These are phyloP conservation scores for Meripilus lineatus DNA, from an alignment of 1,284 basidiomycete genomes.

Conservation along the genomic window DNA sequence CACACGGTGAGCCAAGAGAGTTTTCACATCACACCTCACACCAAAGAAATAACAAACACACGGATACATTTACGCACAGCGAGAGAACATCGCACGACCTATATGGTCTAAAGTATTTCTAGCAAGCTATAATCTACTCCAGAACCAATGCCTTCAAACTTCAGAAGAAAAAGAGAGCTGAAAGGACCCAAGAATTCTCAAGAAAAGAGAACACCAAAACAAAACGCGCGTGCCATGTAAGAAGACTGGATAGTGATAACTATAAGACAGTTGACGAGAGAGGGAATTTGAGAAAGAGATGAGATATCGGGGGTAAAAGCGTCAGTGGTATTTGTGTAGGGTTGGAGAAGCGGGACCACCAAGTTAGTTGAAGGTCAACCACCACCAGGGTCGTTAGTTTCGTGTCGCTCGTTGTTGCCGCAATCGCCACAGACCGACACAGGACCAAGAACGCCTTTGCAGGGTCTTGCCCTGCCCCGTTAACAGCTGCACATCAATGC, in stretches of 20 bases:
- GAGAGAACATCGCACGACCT: background rate
- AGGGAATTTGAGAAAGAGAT: background rate
- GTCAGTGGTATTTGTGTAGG: constrained; percentile 9
- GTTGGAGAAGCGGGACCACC: constrained; percentile 1
- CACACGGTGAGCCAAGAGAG: background rate
- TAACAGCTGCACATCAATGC: too few relatives aligned
- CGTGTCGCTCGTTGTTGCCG: constrained; percentile 20
- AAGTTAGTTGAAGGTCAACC: constrained; percentile 23
- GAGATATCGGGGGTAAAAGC: constrained; percentile 9
- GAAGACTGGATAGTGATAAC: background rate
- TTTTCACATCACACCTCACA: constrained; percentile 5
- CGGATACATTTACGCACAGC: background rate
- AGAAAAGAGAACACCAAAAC: background rate
- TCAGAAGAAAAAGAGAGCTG: background rate
- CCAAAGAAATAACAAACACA: constrained; percentile 1
- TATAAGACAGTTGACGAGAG: background rate
- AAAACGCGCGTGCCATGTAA: background rate
- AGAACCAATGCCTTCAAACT: too few relatives aligned
- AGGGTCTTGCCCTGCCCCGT: constrained; percentile 22
- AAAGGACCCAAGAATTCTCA: too few relatives aligned
- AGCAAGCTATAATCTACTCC: background rate
- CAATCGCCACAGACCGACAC: constrained; percentile 12
- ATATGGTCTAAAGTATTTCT: background rate
- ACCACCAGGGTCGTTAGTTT: constrained; percentile 38
- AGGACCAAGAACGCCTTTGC: constrained; percentile 15